A percentile compares a stretch with the other conserved stretches of the same genome.
Evolutionary conservation across 2,329 filamentous ascomycete genomes (phyloP).

Genomic region (Cladosporium sphaerospermum): DNA sequence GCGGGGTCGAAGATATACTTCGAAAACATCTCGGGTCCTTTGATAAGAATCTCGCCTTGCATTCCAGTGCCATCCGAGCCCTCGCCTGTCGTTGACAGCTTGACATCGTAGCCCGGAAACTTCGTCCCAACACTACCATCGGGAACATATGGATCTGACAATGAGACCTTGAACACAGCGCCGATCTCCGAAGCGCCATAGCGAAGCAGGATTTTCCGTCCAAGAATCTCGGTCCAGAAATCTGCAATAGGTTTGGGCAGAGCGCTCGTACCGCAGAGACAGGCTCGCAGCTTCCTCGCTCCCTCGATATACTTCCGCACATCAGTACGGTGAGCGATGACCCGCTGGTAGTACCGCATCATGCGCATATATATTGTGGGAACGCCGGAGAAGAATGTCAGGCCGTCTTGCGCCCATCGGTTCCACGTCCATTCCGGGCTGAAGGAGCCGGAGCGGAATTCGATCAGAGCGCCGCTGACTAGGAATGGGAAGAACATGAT

Average conservation of each 20-base stretch:
- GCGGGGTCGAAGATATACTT: constrained; percentile 28
- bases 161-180: constrained; percentile 41
- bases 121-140: constrained; percentile 42
- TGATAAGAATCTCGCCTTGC: constrained; percentile 44
- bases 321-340: constrained; percentile 26
- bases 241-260: constrained; percentile 46
- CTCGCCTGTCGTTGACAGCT: constrained; percentile 36
- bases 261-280: constrained; percentile 43
- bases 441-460: constrained; percentile 43
- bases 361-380: constrained; percentile 47
- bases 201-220: constrained; percentile 40
- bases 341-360: constrained; percentile 39
- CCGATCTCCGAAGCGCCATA: constrained; percentile 50
- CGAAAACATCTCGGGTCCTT: constrained; percentile 31
- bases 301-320: constrained; percentile 38
- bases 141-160: constrained; percentile 38
- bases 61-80: constrained; percentile 11
- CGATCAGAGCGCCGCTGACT: constrained; percentile 41
- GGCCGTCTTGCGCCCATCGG: constrained; percentile 37
- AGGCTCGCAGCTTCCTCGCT: constrained; percentile 36
- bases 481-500: constrained; percentile 45
- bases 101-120: constrained; percentile 42
- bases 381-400: constrained; percentile 46
- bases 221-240: constrained; percentile 43
- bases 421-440: constrained; percentile 40